Evolutionary conservation across 2,329 filamentous ascomycete genomes (phyloP).

Genomic region (Cephalotrichum gorgonifer): DNA sequence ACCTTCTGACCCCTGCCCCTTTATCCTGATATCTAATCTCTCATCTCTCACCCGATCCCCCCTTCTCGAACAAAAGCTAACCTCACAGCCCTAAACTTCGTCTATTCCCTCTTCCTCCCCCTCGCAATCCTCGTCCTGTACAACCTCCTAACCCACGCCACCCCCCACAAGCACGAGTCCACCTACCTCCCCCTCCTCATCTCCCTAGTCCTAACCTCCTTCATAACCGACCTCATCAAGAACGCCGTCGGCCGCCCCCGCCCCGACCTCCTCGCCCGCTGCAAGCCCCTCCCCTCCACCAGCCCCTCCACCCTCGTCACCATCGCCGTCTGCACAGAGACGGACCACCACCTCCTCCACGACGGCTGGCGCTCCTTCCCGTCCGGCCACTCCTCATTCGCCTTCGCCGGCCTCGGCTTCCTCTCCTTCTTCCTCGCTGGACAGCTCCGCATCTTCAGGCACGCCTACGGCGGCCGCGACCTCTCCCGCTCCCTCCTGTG

Average conservation of each 20-base stretch:
- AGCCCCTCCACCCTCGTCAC: conserved; percentile 44
- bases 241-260: conserved; percentile 71
- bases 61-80: background rate
- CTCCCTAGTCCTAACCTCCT: conserved; percentile 63
- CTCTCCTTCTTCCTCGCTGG: conserved; percentile 60
- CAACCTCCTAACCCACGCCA: conserved; percentile 51
- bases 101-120: conserved; percentile 69
- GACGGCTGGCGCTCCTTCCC: conserved; percentile 82
- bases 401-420: conserved; percentile 71
- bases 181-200: conserved; percentile 74
- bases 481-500: conserved; percentile 47
- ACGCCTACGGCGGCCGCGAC: conserved; percentile 33
- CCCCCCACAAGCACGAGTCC: conserved; percentile 72
- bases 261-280: conserved; percentile 59
- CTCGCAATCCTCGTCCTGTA: conserved; percentile 55
- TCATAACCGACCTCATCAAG: conserved; percentile 86
- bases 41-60: background rate
- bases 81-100: conserved; percentile 55
- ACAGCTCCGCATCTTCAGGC: conserved; percentile 48
- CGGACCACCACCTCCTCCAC: conserved; percentile 57
- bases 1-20: no score
- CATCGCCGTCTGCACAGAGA: conserved; percentile 63
- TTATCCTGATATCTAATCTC: no score
- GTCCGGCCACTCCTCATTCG: conserved; percentile 68
- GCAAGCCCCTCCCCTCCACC: conserved; percentile 52